Evolutionary conservation across 257 asterid species (phyloP).

Genomic region (Rehmannia glutinosa): DNA sequence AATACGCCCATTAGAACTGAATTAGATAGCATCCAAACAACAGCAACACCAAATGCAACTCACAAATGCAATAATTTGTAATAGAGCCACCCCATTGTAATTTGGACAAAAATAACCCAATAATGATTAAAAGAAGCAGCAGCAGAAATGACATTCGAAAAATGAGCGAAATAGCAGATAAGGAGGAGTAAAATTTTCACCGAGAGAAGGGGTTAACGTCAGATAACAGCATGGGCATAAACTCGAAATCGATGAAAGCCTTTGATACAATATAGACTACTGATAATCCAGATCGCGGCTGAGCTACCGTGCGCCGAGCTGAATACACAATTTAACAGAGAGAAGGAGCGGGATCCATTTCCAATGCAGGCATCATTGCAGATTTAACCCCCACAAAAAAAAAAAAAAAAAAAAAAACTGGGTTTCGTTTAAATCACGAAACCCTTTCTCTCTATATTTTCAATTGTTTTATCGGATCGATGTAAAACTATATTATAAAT

Average conservation of each 20-base stretch:
- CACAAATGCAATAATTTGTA: conserved; percentile 11
- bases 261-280: neutral
- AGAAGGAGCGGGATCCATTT: conserved; percentile 26
- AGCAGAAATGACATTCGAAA: too few species aligned
- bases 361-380: conserved; percentile 30
- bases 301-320: conserved; percentile 21
- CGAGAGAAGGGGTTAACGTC: conserved; percentile 20
- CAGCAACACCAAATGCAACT: neutral
- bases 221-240: conserved; percentile 24
- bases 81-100: neutral
- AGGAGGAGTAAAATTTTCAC: conserved; percentile 16
- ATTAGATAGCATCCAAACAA: conserved; percentile 14
- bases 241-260: conserved; percentile 17
- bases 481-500: neutral
- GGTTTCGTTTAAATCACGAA: conserved; percentile 44
- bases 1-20: neutral
- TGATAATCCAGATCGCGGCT: conserved; percentile 26
- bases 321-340: conserved; percentile 10
- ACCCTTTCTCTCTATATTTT: conserved; percentile 22
- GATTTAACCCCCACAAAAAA: conserved; percentile 13
- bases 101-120: conserved; percentile 11
- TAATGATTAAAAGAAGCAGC: conserved; percentile 1
- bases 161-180: conserved; percentile 13
- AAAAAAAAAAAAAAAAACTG: neutral
- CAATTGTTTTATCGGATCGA: conserved; percentile 32